Evolutionary conservation across 352 stramenopile species (phyloP).

Genomic region (Globisporangium apiculatum): DNA sequence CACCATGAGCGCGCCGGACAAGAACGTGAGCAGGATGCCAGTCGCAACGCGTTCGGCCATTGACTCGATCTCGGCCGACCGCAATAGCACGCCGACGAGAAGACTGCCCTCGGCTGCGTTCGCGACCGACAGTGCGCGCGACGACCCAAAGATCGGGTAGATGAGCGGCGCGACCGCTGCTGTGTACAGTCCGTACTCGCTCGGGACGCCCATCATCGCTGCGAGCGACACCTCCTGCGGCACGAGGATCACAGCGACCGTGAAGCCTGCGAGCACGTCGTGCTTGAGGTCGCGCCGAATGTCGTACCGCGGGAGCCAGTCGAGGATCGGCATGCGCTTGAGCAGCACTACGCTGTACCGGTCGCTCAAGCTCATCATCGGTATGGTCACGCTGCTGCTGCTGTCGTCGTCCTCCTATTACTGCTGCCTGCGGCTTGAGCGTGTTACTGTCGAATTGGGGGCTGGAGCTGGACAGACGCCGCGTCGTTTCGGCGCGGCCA

Average conservation of each 20-base stretch:
- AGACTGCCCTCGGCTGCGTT: conserved; percentile 63
- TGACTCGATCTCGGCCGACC: conserved; percentile 32
- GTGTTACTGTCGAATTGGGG: too few species aligned
- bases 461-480: too few species aligned
- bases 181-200: conserved; percentile 67
- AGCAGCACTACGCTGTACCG: conserved; percentile 10
- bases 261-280: conserved; percentile 59
- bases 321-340: conserved; percentile 59
- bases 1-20: conserved; percentile 50
- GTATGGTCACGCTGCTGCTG: too few species aligned
- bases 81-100: conserved; percentile 54
- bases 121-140: conserved; percentile 47
- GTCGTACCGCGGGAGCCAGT: conserved; percentile 68
- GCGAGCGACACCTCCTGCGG: conserved; percentile 90
- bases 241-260: conserved; percentile 88
- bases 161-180: conserved; percentile 62
- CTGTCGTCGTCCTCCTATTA: too few species aligned
- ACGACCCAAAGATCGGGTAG: conserved; percentile 69
- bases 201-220: conserved; percentile 78
- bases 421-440: too few species aligned
- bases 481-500: too few species aligned
- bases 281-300: conserved; percentile 53
- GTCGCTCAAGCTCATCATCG: background rate
- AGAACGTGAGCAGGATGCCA: conserved; percentile 67
- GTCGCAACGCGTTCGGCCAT: conserved; percentile 53